Base-by-base conservation (phyloP, 805 yeast species). In the Kuraishia borneana region DNA sequence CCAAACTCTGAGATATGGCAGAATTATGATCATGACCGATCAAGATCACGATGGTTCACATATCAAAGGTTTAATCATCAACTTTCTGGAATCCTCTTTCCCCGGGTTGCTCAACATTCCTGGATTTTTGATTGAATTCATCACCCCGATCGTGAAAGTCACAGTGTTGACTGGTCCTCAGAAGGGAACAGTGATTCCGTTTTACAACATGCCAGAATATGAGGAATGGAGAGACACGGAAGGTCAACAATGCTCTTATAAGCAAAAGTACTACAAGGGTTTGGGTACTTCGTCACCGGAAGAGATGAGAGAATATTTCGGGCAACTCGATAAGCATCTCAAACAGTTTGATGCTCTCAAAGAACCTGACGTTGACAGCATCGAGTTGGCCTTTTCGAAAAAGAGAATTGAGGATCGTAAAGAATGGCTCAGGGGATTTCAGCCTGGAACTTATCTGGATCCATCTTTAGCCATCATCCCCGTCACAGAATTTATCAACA, bases 1-100 rank as follows among this genome's bases (percentile, higher is more conserved):
- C 12, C 71, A 72, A 37, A 76, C 80, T 3, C 63, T 92, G 41
- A 75, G 98, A 54, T 92, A 92, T 51, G 98, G 98, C 25, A 95
- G 87, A 54, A 71, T 92, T 34, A 92, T 92, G 97, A 87, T 92
- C 53, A 92, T 92, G 97, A 87, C 98, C 5, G 98, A 92, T 81
- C 98, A 92, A 61, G 98, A 92, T 84, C 95, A 88, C 47, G 98
- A 92, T 68, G 98, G 98, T 40, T 82, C 95, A 13, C 98, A 92
- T 63, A 92, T 92, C 54, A 92, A 92, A 54, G 98, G 98, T 43
- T 69, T 92, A 44, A 73, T 92, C 38, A 92, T 92, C 49, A 92
- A 92, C 54, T 92, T 92, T 50, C 61, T 92, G 39, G 97, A 89
- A 55, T 72, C 89, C 4, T 81, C 95, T 21, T 92, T 92, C 62